These are phyloP conservation scores for Pseudogymnoascus sp. DNA, from an alignment of 2,329 filamentous ascomycete species.

Conservation along the genomic window DNA sequence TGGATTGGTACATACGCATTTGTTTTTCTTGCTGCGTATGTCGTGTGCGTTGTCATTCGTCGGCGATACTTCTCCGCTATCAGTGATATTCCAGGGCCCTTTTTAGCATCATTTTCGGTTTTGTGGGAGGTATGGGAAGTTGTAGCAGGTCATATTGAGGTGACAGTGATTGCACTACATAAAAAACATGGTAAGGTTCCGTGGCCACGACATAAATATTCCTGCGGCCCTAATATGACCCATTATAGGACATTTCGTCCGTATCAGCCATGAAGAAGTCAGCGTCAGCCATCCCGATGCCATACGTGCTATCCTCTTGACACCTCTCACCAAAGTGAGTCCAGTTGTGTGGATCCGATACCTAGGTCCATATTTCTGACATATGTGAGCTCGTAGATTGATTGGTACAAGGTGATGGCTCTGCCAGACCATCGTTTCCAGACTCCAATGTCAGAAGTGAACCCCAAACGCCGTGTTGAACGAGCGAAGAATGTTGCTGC, in stretches of 20 bases:
- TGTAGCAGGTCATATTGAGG: slow-evolving; percentile 32
- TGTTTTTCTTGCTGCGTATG: neutral
- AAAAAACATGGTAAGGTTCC: slow-evolving; percentile 30
- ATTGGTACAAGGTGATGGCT: slow-evolving; percentile 23
- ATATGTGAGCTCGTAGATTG: neutral
- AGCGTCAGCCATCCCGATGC: slow-evolving; percentile 36
- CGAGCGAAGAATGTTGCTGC: slow-evolving; percentile 29
- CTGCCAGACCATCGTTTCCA: slow-evolving; percentile 35
- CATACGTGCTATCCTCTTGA: slow-evolving; percentile 30
- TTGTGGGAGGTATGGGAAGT: slow-evolving; percentile 34
- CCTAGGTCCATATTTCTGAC: neutral
- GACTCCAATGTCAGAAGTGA: slow-evolving; percentile 33
- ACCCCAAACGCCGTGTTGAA: slow-evolving; percentile 30
- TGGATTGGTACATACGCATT: no score
- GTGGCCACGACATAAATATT: neutral
- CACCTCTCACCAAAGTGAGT: slow-evolving; percentile 29
- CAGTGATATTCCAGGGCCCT: slow-evolving; percentile 35
- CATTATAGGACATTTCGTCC: slow-evolving; percentile 32
- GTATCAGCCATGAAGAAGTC: slow-evolving; percentile 37
- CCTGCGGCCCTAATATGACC: neutral
- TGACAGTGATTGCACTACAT: slow-evolving; percentile 31
- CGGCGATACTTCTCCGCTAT: slow-evolving; percentile 39
- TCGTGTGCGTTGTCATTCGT: neutral
- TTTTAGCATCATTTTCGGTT: slow-evolving; percentile 32
- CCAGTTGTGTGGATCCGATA: no score